Conservation (phyloP, 2,329 filamentous ascomycete species). For the Neopestalotiopsis sp. region DNA sequence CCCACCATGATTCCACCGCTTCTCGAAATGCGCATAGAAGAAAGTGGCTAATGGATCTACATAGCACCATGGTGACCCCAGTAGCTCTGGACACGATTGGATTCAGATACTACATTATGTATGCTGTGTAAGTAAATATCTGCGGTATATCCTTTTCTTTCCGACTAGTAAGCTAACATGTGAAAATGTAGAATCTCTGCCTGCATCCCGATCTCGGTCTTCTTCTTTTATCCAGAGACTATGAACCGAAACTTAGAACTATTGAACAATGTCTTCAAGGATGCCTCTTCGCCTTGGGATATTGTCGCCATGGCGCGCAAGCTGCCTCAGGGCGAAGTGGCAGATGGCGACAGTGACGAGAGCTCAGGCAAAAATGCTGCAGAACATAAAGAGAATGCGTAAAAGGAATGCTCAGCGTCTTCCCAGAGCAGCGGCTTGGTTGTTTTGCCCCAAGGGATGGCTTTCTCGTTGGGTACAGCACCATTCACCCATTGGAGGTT, state of each 20-base stretch:
- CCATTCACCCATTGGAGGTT: too few species aligned
- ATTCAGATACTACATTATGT: slow-evolving; percentile 57
- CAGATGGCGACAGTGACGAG: neutral
- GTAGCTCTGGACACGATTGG: slow-evolving; percentile 55
- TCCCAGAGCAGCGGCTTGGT: neutral
- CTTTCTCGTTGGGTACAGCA: too few species aligned
- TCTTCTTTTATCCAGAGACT: slow-evolving; percentile 52
- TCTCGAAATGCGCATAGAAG: too few species aligned
- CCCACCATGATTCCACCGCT: too few species aligned
- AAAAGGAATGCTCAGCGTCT: neutral
- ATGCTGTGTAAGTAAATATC: slow-evolving; percentile 35
- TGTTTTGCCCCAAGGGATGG: neutral
- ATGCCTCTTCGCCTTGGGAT: slow-evolving; percentile 40
- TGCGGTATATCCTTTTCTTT: too few species aligned
- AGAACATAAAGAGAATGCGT: neutral
- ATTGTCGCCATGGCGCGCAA: slow-evolving; percentile 31
- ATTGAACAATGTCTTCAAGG: slow-evolving; percentile 48
- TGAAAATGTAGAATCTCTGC: slow-evolving; percentile 37
- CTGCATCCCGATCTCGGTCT: slow-evolving; percentile 50
- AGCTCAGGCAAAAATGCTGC: neutral
- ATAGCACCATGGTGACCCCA: slow-evolving; percentile 44
- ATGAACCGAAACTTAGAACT: slow-evolving; percentile 54
- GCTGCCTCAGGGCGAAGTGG: slow-evolving; percentile 11
- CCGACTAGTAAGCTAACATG: too few species aligned
- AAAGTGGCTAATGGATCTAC: neutral